A percentile compares a stretch with the other conserved stretches of the same genome.
These are phyloP conservation scores for Skeletonema potamos DNA, from an alignment of 108 stramenopile species.

Conservation along the genomic window DNA sequence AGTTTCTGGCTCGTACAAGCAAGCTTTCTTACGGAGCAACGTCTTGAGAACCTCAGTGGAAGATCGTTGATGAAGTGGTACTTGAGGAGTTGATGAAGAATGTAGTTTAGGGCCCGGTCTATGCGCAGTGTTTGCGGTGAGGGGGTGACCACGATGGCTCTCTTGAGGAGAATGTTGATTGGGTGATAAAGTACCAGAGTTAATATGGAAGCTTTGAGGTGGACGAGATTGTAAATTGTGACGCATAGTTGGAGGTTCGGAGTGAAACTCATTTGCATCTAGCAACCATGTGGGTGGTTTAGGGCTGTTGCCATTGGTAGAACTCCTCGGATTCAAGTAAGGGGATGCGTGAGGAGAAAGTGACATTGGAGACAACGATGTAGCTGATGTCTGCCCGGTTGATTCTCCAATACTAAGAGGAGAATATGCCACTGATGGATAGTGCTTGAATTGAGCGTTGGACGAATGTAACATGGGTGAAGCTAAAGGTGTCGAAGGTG, in stretches of 20 bases:
- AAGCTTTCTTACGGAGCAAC: conserved; percentile 86
- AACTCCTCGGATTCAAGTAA: conserved; percentile 10
- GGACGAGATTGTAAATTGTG: neutral
- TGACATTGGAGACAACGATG: conserved; percentile 35
- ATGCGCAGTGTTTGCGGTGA: neutral
- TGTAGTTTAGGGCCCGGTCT: conserved; percentile 8
- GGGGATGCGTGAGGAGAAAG: conserved; percentile 43
- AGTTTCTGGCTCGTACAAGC: conserved; percentile 86
- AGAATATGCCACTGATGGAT: conserved; percentile 27
- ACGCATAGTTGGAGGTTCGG: conserved; percentile 13
- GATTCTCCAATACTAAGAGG: conserved; percentile 37
- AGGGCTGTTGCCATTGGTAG: neutral
- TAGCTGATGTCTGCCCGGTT: conserved; percentile 42
- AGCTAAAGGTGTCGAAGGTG: conserved; percentile 10
- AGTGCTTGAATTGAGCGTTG: conserved; percentile 17
- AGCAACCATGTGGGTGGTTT: conserved; percentile 36
- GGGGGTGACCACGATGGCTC: conserved; percentile 7
- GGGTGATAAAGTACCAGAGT: neutral
- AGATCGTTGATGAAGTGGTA: conserved; percentile 45
- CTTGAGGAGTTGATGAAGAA: conserved; percentile 15
- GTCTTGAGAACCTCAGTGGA: conserved; percentile 85
- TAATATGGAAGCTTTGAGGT: neutral
- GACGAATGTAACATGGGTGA: conserved; percentile 12
- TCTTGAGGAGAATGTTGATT: conserved; percentile 8
- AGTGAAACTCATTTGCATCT: conserved; percentile 31